Percentiles rank a stretch among this genome's conserved stretches.
Evolutionary conservation across 2,329 filamentous ascomycete species (phyloP).

Genomic region (Nectriaceae sp.): DNA sequence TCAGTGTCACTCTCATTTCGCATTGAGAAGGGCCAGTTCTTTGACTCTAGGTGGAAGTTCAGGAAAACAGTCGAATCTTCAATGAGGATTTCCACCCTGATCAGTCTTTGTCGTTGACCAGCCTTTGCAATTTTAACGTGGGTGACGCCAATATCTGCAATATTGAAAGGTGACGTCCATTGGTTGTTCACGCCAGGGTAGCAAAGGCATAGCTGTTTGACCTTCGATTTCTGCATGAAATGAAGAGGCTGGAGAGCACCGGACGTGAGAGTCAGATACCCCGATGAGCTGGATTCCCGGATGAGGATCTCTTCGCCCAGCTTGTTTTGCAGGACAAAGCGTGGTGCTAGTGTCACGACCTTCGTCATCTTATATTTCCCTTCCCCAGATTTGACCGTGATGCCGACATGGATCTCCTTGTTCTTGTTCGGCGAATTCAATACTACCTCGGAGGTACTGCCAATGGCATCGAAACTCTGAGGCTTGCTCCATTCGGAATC

Average conservation of each 20-base stretch:
- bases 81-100: conserved; percentile 86
- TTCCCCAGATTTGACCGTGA: conserved; percentile 86
- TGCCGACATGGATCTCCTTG: conserved; percentile 86
- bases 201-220: conserved; percentile 90
- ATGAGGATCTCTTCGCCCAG: conserved; percentile 86
- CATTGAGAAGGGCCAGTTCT: conserved; percentile 98
- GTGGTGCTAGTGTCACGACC: conserved; percentile 87
- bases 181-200: conserved; percentile 94
- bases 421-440: conserved; percentile 70
- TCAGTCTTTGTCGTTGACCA: conserved; percentile 83
- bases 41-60: conserved; percentile 85
- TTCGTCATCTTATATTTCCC: conserved; percentile 99
- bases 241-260: conserved; percentile 85
- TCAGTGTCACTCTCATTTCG: conserved; percentile 97
- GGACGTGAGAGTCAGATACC: conserved; percentile 74
- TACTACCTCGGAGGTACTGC: conserved; percentile 86
- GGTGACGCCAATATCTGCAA: conserved; percentile 88
- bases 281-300: conserved; percentile 87
- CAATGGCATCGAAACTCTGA: conserved; percentile 96
- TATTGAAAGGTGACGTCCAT: conserved; percentile 98
- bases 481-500: conserved; percentile 96
- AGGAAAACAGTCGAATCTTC: conserved; percentile 93
- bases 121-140: conserved; percentile 93
- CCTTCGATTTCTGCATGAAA: conserved; percentile 79
- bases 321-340: conserved; percentile 94